phyloP scores from a whole-genome alignment of 1,284 basidiomycete genomes.

The Trichosporon sp. region DNA sequence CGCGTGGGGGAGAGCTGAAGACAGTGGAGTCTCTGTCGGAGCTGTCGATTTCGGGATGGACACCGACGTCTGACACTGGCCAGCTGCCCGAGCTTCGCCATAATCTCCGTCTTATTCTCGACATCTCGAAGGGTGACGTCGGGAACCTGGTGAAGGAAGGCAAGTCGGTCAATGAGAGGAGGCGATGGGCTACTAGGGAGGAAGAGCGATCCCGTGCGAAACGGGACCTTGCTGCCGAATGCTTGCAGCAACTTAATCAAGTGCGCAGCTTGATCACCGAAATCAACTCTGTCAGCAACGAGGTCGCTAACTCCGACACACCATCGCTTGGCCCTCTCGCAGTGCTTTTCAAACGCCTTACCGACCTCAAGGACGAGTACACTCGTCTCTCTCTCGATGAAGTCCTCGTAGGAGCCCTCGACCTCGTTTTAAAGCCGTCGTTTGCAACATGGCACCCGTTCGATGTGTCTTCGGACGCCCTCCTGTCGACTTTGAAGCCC shows the following conservation, averaged over 20 bases:
- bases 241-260: not conserved
- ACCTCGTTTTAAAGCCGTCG: conserved; percentile 55
- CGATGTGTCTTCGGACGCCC: conserved; percentile 32
- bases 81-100: conserved; percentile 92
- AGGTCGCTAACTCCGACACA: conserved; percentile 57
- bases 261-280: conserved; percentile 68
- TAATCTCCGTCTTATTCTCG: conserved; percentile 81
- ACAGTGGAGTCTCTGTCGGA: conserved; percentile 78
- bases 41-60: conserved; percentile 72
- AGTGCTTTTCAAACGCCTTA: conserved; percentile 63
- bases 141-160: conserved; percentile 86
- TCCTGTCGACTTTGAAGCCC: conserved; percentile 40
- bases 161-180: conserved; percentile 70
- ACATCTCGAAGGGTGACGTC: conserved; percentile 74
- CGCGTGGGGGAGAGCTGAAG: conserved; percentile 79
- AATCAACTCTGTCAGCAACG: conserved; percentile 62
- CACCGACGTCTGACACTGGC: conserved; percentile 73
- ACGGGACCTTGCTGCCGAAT: not conserved
- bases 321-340: conserved; percentile 67
- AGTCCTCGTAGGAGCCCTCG: conserved; percentile 82
- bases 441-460: conserved; percentile 45
- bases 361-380: conserved; percentile 72
- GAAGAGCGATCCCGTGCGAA: conserved; percentile 60
- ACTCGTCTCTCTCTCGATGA: conserved; percentile 78
- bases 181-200: conserved; percentile 60